Evolutionary conservation across 345 rosid genomes (phyloP).

Genomic region (Boechera retrofracta): DNA sequence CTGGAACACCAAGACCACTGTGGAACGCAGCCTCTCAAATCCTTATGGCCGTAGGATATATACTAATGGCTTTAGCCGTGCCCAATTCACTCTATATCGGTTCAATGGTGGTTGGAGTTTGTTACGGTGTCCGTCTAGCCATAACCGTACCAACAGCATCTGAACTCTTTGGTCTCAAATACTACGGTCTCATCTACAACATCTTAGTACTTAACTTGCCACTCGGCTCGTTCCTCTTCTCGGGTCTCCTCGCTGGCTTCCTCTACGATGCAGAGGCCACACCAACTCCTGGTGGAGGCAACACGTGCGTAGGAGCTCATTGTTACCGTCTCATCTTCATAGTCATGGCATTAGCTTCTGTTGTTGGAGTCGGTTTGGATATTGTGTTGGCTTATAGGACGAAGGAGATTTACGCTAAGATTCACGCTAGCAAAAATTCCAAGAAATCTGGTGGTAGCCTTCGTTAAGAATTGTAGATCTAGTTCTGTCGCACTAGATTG

Average conservation of each 20-base stretch:
- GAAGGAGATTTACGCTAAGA: constrained; percentile 62
- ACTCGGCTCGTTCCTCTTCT: constrained; percentile 91
- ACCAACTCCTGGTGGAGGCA: constrained; percentile 75
- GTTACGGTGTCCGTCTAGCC: constrained; percentile 92
- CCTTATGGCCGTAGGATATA: constrained; percentile 79
- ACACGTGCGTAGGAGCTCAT: constrained; percentile 88
- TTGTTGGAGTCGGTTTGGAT: constrained; percentile 76
- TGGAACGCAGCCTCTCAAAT: constrained; percentile 97
- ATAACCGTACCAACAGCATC: constrained; percentile 90
- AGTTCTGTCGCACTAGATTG: not conserved
- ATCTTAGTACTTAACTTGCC: constrained; percentile 88
- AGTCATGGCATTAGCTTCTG: constrained; percentile 71
- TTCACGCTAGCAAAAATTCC: constrained; percentile 56
- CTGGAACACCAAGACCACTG: constrained; percentile 86
- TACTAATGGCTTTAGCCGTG: constrained; percentile 77
- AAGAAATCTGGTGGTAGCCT: constrained; percentile 45
- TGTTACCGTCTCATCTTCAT: constrained; percentile 80
- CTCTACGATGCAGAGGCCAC: constrained; percentile 83
- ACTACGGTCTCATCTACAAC: constrained; percentile 88
- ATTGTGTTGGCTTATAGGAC: constrained; percentile 64
- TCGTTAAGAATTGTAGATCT: constrained; percentile 30
- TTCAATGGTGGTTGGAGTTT: constrained; percentile 80
- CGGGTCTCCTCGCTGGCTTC: constrained; percentile 87
- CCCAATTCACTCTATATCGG: constrained; percentile 87
- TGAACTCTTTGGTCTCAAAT: constrained; percentile 91